Conservation (phyloP, 305 asterid genomes). For the Withania somnifera region DNA sequence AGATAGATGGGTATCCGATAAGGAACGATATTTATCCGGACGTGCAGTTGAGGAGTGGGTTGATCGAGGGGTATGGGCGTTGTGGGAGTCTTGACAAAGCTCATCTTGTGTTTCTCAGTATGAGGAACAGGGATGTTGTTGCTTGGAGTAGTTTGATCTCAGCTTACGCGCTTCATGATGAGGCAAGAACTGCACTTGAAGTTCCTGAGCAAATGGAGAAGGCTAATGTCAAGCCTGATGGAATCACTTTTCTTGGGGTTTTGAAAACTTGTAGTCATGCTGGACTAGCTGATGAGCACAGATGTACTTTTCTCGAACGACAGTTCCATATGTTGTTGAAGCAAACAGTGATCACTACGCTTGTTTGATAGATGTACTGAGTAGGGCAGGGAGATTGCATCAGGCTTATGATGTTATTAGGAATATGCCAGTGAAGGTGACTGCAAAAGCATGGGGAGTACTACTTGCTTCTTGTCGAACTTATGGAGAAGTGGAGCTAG, state of each 20-base stretch:
- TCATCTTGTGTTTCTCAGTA: slow-evolving; percentile 15
- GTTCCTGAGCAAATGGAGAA: slow-evolving; percentile 26
- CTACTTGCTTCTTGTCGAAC: slow-evolving; percentile 40
- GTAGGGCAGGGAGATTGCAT: slow-evolving; percentile 28
- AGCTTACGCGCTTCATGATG: slow-evolving; percentile 32
- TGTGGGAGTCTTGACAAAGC: slow-evolving; percentile 32
- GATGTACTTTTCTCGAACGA: slow-evolving; percentile 21
- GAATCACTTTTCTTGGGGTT: slow-evolving; percentile 32
- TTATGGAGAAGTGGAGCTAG: slow-evolving; percentile 36
- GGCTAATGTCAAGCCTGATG: slow-evolving; percentile 27
- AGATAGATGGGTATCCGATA: slow-evolving; percentile 27
- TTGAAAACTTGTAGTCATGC: slow-evolving; percentile 45
- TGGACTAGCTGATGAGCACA: slow-evolving; percentile 36
- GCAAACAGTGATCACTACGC: slow-evolving; percentile 36
- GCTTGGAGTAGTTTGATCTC: slow-evolving; percentile 45
- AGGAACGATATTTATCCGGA: slow-evolving; percentile 24
- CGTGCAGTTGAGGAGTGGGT: slow-evolving; percentile 27
- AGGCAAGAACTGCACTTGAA: slow-evolving; percentile 23
- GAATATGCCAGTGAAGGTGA: slow-evolving; percentile 29
- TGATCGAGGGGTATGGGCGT: slow-evolving; percentile 39
- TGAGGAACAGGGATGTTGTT: slow-evolving; percentile 28
- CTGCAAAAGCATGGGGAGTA: slow-evolving; percentile 49
- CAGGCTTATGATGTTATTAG: slow-evolving; percentile 34
- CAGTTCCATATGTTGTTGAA: slow-evolving; percentile 15
- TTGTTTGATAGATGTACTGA: slow-evolving; percentile 41